Evolutionary conservation across 2,329 filamentous ascomycete species (phyloP).

Genomic region (Fusarium guadeloupense): DNA sequence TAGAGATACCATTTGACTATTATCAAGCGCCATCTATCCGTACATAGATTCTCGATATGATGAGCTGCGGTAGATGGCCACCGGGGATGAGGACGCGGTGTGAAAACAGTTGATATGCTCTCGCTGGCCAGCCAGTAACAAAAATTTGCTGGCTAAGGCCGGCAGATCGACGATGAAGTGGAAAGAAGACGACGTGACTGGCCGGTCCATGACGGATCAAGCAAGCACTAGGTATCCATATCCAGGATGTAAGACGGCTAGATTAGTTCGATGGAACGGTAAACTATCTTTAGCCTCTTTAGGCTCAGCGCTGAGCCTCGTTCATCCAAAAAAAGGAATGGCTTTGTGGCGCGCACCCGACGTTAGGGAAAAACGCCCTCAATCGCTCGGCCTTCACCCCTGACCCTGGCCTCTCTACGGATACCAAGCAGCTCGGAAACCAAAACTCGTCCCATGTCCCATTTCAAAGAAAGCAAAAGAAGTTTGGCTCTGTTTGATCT

Average conservation of each 20-base stretch:
- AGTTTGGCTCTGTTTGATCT: background rate
- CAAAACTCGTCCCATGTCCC: conserved; percentile 35
- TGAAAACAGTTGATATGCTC: conserved; percentile 5
- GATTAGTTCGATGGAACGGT: background rate
- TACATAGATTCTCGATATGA: conserved; percentile 11
- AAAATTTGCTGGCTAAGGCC: conserved; percentile 7
- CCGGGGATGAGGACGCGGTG: background rate
- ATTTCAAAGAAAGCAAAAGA: conserved; percentile 18
- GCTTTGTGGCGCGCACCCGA: conserved; percentile 20
- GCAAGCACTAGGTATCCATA: conserved; percentile 26
- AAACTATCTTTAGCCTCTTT: conserved; percentile 16
- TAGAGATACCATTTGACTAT: background rate
- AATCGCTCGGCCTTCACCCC: conserved; percentile 19
- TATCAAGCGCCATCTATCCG: conserved; percentile 11
- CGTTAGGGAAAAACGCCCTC: conserved; percentile 21
- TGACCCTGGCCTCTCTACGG: conserved; percentile 22
- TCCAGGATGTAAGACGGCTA: conserved; percentile 22
- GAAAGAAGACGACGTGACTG: conserved; percentile 20
- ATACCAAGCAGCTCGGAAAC: conserved; percentile 16
- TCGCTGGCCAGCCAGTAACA: conserved; percentile 15
- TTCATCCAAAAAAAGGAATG: conserved; percentile 14
- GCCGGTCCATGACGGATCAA: conserved; percentile 14
- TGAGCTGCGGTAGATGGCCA: conserved; percentile 12
- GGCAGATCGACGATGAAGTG: conserved; percentile 38
- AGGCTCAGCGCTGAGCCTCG: conserved; percentile 26